Evolutionary conservation across 1,284 basidiomycete genomes (phyloP).

Genomic region (Trichosporon sp.): DNA sequence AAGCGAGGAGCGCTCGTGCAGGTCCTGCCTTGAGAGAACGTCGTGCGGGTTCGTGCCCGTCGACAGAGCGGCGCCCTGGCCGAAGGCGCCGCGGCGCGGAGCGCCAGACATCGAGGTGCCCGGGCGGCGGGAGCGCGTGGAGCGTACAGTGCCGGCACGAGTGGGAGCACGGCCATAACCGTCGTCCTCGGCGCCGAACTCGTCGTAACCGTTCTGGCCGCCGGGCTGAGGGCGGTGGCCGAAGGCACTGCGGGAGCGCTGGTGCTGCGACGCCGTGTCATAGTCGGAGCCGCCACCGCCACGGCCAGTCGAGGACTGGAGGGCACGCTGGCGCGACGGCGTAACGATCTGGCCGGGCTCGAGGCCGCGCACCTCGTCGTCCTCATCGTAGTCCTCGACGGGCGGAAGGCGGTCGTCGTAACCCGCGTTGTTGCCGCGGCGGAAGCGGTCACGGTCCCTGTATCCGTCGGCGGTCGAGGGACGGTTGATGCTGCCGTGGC

Average conservation of each 20-base stretch:
- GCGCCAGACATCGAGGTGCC: constrained; percentile 26
- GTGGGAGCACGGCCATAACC: constrained; percentile 34
- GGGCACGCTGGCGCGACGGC: constrained; percentile 42
- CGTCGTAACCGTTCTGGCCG: constrained; percentile 35
- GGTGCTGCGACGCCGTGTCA: constrained; percentile 24
- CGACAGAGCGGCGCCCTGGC: constrained; percentile 50
- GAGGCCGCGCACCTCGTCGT: constrained; percentile 30
- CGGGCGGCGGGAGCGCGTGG: constrained; percentile 8
- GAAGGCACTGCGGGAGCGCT: constrained; percentile 40
- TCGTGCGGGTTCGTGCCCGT: constrained; percentile 55
- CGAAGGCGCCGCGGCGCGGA: constrained; percentile 52
- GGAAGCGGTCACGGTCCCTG: constrained; percentile 10
- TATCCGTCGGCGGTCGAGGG: constrained; percentile 20
- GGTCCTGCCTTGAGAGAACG: constrained; percentile 52
- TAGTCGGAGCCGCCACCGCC: constrained; percentile 32
- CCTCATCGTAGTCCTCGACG: constrained; percentile 25
- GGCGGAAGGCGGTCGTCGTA: constrained; percentile 29
- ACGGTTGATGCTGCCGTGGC: constrained; percentile 4
- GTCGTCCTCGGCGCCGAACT: constrained; percentile 31
- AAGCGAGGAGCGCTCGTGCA: constrained; percentile 51
- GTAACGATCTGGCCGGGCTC: constrained; percentile 41
- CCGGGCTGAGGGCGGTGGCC: constrained; percentile 44
- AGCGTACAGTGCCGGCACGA: constrained; percentile 31
- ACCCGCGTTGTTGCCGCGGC: background rate
- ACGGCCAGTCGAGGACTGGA: constrained; percentile 41